phyloP scores from a whole-genome alignment of 805 yeast genomes.

The Kodamaea sagamina region DNA sequence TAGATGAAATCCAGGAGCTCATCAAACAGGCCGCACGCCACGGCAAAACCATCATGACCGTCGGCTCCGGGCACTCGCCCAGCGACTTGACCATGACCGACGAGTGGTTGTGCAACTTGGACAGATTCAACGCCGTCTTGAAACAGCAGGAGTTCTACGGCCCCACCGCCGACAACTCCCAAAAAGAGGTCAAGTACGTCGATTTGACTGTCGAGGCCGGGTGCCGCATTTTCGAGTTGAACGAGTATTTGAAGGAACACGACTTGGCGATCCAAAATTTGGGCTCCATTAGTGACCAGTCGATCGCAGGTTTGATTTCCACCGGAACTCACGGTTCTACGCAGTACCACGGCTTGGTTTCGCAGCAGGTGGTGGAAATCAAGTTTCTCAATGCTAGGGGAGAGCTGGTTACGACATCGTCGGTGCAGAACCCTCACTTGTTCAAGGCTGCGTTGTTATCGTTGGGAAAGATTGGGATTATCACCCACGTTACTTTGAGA shows the following conservation, averaged over 20 bases:
- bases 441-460: constrained; percentile 84
- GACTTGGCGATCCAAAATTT: constrained; percentile 85
- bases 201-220: constrained; percentile 97
- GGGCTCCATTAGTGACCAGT: constrained; percentile 93
- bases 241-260: constrained; percentile 59
- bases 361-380: constrained; percentile 82
- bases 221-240: constrained; percentile 71
- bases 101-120: constrained; percentile 88
- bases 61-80: constrained; percentile 96
- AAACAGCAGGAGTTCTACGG: constrained; percentile 48
- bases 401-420: constrained; percentile 64
- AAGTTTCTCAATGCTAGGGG: constrained; percentile 78
- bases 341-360: constrained; percentile 85
- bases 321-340: constrained; percentile 98
- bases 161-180: constrained; percentile 24
- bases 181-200: constrained; percentile 59
- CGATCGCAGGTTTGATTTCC: constrained; percentile 91
- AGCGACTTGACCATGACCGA: constrained; percentile 84
- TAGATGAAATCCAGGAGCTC: constrained; percentile 68
- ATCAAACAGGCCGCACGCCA: constrained; percentile 63
- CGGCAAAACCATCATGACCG: constrained; percentile 71
- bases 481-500: constrained; percentile 81
- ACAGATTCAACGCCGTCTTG: constrained; percentile 63
- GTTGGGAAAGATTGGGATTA: constrained; percentile 88
- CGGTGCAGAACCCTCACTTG: constrained; percentile 59